Evolutionary conservation across 164 flowering plant genomes (phyloP), one percentile per base, ranked within the genome.

Genomic region (Tinospora cordifolia): DNA sequence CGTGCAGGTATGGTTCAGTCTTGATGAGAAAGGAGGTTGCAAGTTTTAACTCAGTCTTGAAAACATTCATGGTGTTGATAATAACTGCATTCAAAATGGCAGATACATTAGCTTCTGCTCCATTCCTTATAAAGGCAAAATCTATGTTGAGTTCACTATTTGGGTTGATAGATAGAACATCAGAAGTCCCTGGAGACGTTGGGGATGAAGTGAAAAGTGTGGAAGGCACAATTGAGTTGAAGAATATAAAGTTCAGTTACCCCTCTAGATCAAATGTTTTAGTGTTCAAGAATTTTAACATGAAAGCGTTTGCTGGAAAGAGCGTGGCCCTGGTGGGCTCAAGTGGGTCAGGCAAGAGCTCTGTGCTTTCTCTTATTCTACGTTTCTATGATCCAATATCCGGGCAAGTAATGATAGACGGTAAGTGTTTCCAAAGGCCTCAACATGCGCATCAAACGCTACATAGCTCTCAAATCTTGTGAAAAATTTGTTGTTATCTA

Each of bases 271-370:
- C 98, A 0, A 90, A 90, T 21, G 82, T 85, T 0, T 30, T 77
- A 14, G 86, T 94, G 75, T 92, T 94, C 84, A 84, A 80, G 78
- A 89, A 86, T 64, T 87, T 94, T 57, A 78, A 86, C 73, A 74
- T 94, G 9, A 86, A 62, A 81, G 97, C 90, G 10, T 78, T 73
- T 1, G 76, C 88, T 3, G 96, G 97, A 62, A 85, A 84, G 68
- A 89, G 89, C 66, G 84, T 94, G 85, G 98, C 98, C 8, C 66
- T 94, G 41, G 98, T 94, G 17, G 98, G 98, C 41, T 84, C 90
- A 59, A 94, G 98, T 71, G 98, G 98, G 2, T 91, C 97, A 1
- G 98, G 98, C 10, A 94, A 94, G 78, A 91, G 96, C 81, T 87
- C 98, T 0, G 93, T 92, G 26, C 75, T 94, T 17, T 59, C 98